Evolutionary conservation across 2,329 filamentous ascomycete genomes (phyloP).

Genomic region (Tolypocladium cylindrosporum): DNA sequence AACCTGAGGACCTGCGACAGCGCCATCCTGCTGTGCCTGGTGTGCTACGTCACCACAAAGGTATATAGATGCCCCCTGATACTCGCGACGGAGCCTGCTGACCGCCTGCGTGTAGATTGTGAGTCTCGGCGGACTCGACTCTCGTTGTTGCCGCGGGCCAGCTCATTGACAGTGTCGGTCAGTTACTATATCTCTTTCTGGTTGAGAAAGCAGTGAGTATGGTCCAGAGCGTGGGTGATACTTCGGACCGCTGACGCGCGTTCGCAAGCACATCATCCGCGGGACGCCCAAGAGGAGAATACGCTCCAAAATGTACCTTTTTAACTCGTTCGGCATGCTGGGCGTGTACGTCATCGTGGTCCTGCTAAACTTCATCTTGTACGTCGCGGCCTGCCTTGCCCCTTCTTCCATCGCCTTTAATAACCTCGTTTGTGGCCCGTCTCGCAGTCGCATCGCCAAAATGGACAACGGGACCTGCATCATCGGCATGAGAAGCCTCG

Average conservation of each 20-base stretch:
- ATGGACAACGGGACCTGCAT: conserved; percentile 46
- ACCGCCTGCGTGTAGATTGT: conserved; percentile 18
- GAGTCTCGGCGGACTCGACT: conserved; percentile 1
- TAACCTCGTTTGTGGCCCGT: background rate
- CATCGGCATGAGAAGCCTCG: conserved; percentile 49
- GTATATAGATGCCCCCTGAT: conserved; percentile 20
- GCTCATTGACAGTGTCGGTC: background rate
- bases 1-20: conserved; percentile 41
- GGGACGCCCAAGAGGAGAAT: conserved; percentile 39
- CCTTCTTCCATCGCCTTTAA: background rate
- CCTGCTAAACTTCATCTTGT: conserved; percentile 52
- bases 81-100: background rate
- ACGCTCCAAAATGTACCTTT: conserved; percentile 47
- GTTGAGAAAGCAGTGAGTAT: conserved; percentile 50
- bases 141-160: background rate
- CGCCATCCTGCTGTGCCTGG: conserved; percentile 49
- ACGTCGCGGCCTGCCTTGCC: conserved; percentile 14
- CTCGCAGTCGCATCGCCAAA: conserved; percentile 42
- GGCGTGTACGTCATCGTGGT: conserved; percentile 37
- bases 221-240: background rate
- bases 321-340: conserved; percentile 49
- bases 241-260: background rate
- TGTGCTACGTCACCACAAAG: conserved; percentile 55
- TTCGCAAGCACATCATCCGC: conserved; percentile 43
- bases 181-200: conserved; percentile 55